Conservation (phyloP, 2,329 filamentous ascomycete species). For the Ceratocystiopsis sp. region DNA sequence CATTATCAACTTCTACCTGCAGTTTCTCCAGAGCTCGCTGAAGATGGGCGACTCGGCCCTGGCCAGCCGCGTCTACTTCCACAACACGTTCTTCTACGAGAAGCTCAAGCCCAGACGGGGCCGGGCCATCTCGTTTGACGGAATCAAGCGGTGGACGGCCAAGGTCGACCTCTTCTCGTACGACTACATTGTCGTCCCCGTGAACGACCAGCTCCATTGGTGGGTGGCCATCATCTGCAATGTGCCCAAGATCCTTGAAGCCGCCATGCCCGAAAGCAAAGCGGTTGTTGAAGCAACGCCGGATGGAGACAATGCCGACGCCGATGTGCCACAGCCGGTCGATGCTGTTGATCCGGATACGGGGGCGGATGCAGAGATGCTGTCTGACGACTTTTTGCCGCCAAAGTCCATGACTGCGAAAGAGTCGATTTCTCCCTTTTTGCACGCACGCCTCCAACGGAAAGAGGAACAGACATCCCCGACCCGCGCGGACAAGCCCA, state of each 20-base stretch:
- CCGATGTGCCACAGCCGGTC: no score
- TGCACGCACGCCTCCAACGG: no score
- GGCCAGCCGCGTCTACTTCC: conserved; percentile 58
- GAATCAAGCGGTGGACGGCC: conserved; percentile 75
- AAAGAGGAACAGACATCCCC: no score
- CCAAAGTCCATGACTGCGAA: no score
- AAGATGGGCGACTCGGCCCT: conserved; percentile 36
- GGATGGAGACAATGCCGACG: no score
- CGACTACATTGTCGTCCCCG: conserved; percentile 81
- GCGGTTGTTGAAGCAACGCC: not conserved
- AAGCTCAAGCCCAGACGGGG: conserved; percentile 48
- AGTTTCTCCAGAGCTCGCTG: conserved; percentile 48
- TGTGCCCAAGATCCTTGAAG: conserved; percentile 41
- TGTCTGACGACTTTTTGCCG: no score
- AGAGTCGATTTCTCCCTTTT: no score
- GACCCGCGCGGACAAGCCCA: no score
- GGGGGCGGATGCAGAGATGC: no score
- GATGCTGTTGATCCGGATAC: no score
- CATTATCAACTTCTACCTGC: conserved; percentile 74
- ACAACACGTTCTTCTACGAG: conserved; percentile 85
- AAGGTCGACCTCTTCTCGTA: conserved; percentile 70
- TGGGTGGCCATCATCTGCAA: conserved; percentile 94
- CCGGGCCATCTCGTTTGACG: conserved; percentile 59
- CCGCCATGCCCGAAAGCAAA: not conserved
- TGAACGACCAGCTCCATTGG: conserved; percentile 82